Base-by-base conservation (phyloP, 495 filamentous ascomycete species). In the Xylaria castorea region DNA sequence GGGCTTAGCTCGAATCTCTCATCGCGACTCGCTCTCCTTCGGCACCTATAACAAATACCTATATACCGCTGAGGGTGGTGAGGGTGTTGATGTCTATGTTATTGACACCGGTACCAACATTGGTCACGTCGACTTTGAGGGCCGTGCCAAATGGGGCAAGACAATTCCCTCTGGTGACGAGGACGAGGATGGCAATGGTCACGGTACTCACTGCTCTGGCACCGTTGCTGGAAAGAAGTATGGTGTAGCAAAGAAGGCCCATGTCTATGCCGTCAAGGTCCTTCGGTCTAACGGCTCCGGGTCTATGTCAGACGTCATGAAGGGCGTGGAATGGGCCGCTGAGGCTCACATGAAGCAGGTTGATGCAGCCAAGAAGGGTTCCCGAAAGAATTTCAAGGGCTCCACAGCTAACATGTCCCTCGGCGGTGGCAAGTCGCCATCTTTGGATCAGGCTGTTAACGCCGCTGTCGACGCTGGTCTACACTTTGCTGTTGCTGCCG, bases 331-430 rank as follows among this genome's bases (percentile, higher is more conserved):
- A 83, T 98, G 90, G 89, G 97, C 97, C 75, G 95, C 92, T 75
- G 87, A 92, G 78, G 80, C 85, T 68, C 97, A 99, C 82, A 77
- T 87, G 55, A 88, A 93, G 83, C 89, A 92, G 77, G 87, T 91
- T 75, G 87, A 92, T 82, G 85, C 85, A 61, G 93, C 92, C 76
- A 94, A 96, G 90, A 86, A 84, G 36, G 92, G 93, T 77, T 92
- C 94, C 85, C 90, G 91, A 82, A 97, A 97, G 89, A 91, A 91
- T 77, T 98, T 97, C 91, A 98, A 98, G 90, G 97, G 97, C 76
- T 97, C 94, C 71, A 92, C 95, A 79, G 97, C 97, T 84, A 99
- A 99, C 90, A 99, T 99, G 97, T 94, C 91, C 77, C 91, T 99
- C 44, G 97, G 97, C 78, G 97, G 97, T 80, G 96, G 97, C 83